Evolutionary conservation across 2,329 filamentous ascomycete species (phyloP).

Genomic region (Colletotrichum tanaceti): DNA sequence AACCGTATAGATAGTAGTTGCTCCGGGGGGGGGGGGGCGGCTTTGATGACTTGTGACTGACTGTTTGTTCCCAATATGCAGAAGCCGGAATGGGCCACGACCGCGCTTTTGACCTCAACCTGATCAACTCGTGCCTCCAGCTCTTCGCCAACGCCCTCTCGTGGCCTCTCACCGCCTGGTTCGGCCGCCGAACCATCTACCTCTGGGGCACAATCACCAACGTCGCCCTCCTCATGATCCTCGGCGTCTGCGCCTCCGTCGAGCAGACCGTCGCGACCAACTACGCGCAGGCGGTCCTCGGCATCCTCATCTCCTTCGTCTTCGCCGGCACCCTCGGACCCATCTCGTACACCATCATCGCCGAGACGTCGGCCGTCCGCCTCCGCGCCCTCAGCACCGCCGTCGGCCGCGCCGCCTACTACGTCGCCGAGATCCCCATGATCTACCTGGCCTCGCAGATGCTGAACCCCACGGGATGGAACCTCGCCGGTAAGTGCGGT

Average conservation of each 20-base stretch:
- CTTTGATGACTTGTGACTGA: background rate
- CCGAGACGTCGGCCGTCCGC: slow-evolving; percentile 52
- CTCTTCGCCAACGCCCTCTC: slow-evolving; percentile 52
- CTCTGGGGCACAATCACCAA: slow-evolving; percentile 52
- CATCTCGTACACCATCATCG: slow-evolving; percentile 53
- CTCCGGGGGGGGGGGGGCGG: no score
- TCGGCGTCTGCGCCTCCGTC: slow-evolving; percentile 52
- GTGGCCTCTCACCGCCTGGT: slow-evolving; percentile 51
- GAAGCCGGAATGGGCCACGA: slow-evolving; percentile 43
- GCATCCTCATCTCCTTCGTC: slow-evolving; percentile 54
- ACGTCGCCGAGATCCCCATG: slow-evolving; percentile 56
- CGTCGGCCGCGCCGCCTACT: slow-evolving; percentile 55
- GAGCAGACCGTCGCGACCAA: slow-evolving; percentile 49
- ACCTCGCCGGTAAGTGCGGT: slow-evolving; percentile 58
- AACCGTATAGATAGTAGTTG: no score
- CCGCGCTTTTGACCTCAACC: slow-evolving; percentile 44
- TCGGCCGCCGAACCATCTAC: slow-evolving; percentile 55
- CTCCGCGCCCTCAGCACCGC: slow-evolving; percentile 53
- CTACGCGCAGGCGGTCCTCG: slow-evolving; percentile 52
- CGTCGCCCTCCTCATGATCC: slow-evolving; percentile 50
- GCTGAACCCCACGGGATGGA: slow-evolving; percentile 54
- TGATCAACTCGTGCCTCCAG: slow-evolving; percentile 46
- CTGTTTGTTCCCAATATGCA: background rate
- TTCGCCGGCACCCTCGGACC: slow-evolving; percentile 51
- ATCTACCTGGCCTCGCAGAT: slow-evolving; percentile 54